phyloP scores from a whole-genome alignment of 805 yeast species.

The Isabelozyma pseudorhagii region DNA sequence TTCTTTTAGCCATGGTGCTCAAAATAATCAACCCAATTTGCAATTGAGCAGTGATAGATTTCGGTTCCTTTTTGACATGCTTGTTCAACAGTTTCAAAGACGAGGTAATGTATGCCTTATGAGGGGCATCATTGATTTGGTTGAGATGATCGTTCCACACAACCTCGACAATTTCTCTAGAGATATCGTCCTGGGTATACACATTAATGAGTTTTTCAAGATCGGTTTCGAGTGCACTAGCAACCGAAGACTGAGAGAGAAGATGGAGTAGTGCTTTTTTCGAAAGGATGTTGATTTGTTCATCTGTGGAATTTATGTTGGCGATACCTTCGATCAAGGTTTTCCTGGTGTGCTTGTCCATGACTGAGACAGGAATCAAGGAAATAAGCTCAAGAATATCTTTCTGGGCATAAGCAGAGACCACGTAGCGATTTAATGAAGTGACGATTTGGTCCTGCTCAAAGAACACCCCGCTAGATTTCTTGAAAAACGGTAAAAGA shows the following conservation, averaged over 20 bases:
- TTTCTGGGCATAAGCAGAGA: not conserved
- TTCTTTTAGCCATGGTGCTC: not conserved
- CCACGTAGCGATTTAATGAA: not conserved
- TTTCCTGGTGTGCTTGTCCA: conserved; percentile 19
- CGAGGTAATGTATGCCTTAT: conserved; percentile 16
- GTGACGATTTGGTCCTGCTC: not conserved
- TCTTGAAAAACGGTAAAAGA: not conserved
- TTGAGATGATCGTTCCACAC: conserved; percentile 41
- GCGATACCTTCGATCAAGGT: conserved; percentile 10
- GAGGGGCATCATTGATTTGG: conserved; percentile 30
- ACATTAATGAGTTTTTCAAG: conserved; percentile 16
- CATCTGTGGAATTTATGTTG: conserved; percentile 1
- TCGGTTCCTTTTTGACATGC: conserved; percentile 2
- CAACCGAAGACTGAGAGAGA: conserved; percentile 51
- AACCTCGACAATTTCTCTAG: conserved; percentile 24
- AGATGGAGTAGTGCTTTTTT: conserved; percentile 34
- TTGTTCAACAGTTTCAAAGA: conserved; percentile 11
- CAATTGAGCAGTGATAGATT: not conserved
- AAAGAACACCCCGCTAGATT: not conserved
- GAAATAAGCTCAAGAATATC: conserved; percentile 6
- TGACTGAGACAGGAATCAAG: conserved; percentile 50
- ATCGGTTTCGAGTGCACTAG: conserved; percentile 49
- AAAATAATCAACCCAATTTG: not conserved
- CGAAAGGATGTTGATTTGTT: conserved; percentile 3
- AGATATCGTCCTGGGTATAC: conserved; percentile 4